Evolutionary conservation across 2,329 filamentous ascomycete genomes (phyloP).

Genomic region (Monilinia polystroma): DNA sequence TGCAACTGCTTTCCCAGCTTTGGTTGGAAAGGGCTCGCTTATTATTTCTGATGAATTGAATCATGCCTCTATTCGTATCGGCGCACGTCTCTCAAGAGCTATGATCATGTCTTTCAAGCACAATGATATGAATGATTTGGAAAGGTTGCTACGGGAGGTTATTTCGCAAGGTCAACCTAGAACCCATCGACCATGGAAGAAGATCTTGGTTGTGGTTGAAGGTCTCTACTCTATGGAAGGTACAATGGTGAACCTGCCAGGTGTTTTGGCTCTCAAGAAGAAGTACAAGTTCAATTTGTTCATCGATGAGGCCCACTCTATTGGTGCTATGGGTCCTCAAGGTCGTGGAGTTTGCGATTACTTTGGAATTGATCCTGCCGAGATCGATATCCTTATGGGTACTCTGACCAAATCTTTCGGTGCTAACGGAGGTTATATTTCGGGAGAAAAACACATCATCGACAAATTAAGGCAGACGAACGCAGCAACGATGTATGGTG

Average conservation of each 20-base stretch:
- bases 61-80: slow-evolving; percentile 95
- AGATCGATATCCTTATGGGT: slow-evolving; percentile 96
- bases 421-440: slow-evolving; percentile 94
- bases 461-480: slow-evolving; percentile 87
- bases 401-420: slow-evolving; percentile 98
- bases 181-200: slow-evolving; percentile 99
- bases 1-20: slow-evolving; percentile 83
- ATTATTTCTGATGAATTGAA: slow-evolving; percentile 97
- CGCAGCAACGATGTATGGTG: slow-evolving; percentile 80
- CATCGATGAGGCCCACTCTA: slow-evolving; percentile 93
- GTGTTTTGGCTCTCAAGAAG: slow-evolving; percentile 80
- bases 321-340: slow-evolving; percentile 84
- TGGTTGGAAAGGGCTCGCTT: slow-evolving; percentile 89
- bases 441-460: slow-evolving; percentile 84
- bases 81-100: slow-evolving; percentile 87
- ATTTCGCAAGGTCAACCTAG: slow-evolving; percentile 96
- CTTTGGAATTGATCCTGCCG: slow-evolving; percentile 82
- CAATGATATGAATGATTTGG: slow-evolving; percentile 89
- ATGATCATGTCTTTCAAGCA: slow-evolving; percentile 97
- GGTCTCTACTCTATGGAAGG: slow-evolving; percentile 99
- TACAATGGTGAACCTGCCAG: slow-evolving; percentile 96
- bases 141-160: slow-evolving; percentile 80
- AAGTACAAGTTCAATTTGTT: slow-evolving; percentile 98
- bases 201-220: slow-evolving; percentile 94
- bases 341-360: slow-evolving; percentile 97